These are phyloP conservation scores for Cryptosporidium canis DNA, from an alignment of 169 alveolate genomes.

Conservation along the genomic window DNA sequence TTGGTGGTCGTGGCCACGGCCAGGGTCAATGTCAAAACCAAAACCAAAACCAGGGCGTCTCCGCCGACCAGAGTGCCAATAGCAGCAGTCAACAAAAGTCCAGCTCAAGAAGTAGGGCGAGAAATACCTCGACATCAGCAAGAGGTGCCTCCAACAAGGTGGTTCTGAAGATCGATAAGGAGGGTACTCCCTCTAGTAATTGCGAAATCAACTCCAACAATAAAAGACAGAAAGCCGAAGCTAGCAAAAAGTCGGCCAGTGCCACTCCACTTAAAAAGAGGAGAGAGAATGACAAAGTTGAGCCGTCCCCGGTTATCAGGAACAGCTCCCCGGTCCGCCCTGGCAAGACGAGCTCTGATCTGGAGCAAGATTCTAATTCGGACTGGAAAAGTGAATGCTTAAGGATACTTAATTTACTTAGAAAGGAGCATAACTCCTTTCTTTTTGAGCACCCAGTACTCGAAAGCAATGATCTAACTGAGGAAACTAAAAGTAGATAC, in stretches of 20 bases:
- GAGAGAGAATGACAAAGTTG: background rate
- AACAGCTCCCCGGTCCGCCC: background rate
- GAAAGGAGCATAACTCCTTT: conserved; percentile 51
- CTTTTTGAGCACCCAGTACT: conserved; percentile 65
- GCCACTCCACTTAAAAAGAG: conserved; percentile 12
- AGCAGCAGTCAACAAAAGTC: background rate
- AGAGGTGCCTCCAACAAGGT: background rate
- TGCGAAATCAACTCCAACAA: background rate
- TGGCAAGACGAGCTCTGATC: background rate
- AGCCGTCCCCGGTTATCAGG: background rate
- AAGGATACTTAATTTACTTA: conserved; percentile 35
- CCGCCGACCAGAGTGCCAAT: too few species aligned
- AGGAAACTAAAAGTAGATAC: conserved; percentile 43
- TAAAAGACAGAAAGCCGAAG: background rate
- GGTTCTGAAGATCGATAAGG: background rate
- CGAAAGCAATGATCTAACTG: conserved; percentile 58
- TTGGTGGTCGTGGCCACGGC: too few species aligned
- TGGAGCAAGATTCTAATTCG: background rate
- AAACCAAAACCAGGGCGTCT: too few species aligned
- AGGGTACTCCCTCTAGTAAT: background rate
- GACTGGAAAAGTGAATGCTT: conserved; percentile 62
- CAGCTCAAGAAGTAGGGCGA: too few species aligned
- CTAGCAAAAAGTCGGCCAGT: background rate
- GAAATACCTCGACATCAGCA: background rate
- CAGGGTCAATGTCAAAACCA: too few species aligned